Evolutionary conservation across 2,329 filamentous ascomycete species (phyloP), one percentile per base, ranked within the genome.

Genomic region (Claviceps pazoutovae): DNA sequence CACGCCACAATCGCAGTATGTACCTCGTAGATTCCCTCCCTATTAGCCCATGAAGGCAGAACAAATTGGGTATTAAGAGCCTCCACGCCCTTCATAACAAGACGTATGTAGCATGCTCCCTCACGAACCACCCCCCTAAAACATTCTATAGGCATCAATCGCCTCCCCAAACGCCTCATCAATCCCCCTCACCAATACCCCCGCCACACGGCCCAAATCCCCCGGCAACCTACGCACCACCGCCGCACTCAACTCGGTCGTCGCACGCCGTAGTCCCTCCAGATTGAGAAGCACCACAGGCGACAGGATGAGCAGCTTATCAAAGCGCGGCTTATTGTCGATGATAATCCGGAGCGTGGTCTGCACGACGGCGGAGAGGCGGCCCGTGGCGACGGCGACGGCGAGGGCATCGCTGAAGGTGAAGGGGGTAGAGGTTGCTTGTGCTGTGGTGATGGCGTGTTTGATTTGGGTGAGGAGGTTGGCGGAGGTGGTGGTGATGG

Each of bases 201-300:
- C 43, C 0, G 71, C 72, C 3, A 66, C 54, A 0, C 21, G 55
- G 55, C 62, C 60, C 23, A 70, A 55, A 0, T 59, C 56, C 5
- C 47, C 53, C 0, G 71, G 71, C 4, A 74, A 62, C 60, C 74
- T 74, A 2, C 54, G 59, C 7, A 71, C 54, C 9, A 74, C 60
- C 0, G 65, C 66, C 2, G 53, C 54, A 41, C 66, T 66, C 42
- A 74, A 66, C 9, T 68, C 61, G 23, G 60, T 59, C 0, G 70
- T 70, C 0, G 72, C 69, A 1, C 58, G 55, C 57, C 68, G 66
- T 61, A 75, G 63, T 6, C 65, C 53, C 51, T 68, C 57, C 26
- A 78, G 57, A 53, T 68, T 70, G 16, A 71, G 44, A 41, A 72
- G 59, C 38, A 76, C 71, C 38, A 72, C 57, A 0, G 72, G 70